Percentiles rank a stretch among this genome's conserved stretches.
These are phyloP conservation scores for Hortaea sp. DNA, from an alignment of 2,329 filamentous ascomycete genomes.

Conservation along the genomic window DNA sequence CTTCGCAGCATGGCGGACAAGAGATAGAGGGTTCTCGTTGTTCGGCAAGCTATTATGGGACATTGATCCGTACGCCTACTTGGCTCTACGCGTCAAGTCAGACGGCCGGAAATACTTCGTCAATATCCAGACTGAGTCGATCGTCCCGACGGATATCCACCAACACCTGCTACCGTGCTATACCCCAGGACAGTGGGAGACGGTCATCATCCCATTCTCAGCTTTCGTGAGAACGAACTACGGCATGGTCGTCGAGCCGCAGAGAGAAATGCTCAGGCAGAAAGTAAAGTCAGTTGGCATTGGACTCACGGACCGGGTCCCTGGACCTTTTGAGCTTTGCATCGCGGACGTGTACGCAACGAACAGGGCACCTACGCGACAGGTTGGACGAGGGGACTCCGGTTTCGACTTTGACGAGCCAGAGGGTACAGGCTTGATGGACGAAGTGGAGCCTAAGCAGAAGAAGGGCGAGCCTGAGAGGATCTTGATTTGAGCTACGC, in stretches of 20 bases:
- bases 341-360: constrained; percentile 88
- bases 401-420: constrained; percentile 20
- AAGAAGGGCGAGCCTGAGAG: constrained; percentile 26
- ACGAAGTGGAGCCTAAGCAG: constrained; percentile 19
- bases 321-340: constrained; percentile 78
- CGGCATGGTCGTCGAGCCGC: constrained; percentile 83
- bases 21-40: constrained; percentile 64
- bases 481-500: constrained; percentile 22
- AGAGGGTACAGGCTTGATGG: constrained; percentile 19
- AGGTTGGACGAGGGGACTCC: constrained; percentile 21
- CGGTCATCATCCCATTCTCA: constrained; percentile 78
- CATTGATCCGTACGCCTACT: constrained; percentile 77
- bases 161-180: constrained; percentile 81
- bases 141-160: constrained; percentile 90
- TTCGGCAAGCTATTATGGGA: constrained; percentile 84
- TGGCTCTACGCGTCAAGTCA: constrained; percentile 79
- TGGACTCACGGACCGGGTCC: constrained; percentile 77
- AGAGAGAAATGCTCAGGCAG: constrained; percentile 77
- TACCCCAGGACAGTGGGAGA: constrained; percentile 83
- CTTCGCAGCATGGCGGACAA: constrained; percentile 83
- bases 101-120: constrained; percentile 89
- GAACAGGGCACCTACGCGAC: constrained; percentile 45
- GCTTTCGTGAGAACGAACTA: constrained; percentile 94
- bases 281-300: constrained; percentile 80
- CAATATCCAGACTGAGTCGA: constrained; percentile 88